Evolutionary conservation across 2,329 filamentous ascomycete genomes (phyloP), one percentile per base, ranked within the genome.

Genomic region (Fusarium sp.): DNA sequence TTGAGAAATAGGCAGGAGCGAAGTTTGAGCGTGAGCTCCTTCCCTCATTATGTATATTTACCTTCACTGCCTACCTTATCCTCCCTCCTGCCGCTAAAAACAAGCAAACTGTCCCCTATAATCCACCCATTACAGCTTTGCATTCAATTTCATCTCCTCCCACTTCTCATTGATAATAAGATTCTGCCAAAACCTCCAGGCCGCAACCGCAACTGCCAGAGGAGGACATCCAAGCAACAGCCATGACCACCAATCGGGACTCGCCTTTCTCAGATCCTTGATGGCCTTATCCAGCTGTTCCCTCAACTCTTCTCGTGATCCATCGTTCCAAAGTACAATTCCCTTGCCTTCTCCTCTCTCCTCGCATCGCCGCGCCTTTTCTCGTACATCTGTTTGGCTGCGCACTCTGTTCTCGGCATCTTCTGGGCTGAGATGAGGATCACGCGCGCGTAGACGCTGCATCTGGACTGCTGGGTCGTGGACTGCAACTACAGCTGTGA

Each of bases 321-420:
- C 89, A 82, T 98, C 95, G 82, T 99, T 99, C 93, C 93, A 96
- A 27, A 99, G 87, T 37, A 98, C 93, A 6, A 94, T 87, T 0
- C 95, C 95, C 50, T 86, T 87, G 10, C 89, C 89, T 46, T 81
- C 79, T 55, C 85, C 88, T 48, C 94, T 85, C 49, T 87, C 89
- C 81, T 92, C 85, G 67, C 91, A 93, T 78, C 93, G 85, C 78
- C 87, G 86, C 20, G 93, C 95, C 86, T 98, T 98, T 75, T 92
- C 89, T 71, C 90, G 85, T 67, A 98, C 92, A 80, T 97, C 93
- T 48, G 90, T 92, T 85, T 99, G 96, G 78, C 94, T 97, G 69
- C 87, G 84, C 8, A 99, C 94, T 20, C 96, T 85, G 79, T 97
- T 94, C 85, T 91, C 88, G 18, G 95, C 96, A 79, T 99, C 96